Evolutionary conservation across 2,329 filamentous ascomycete species (phyloP), one percentile per base, ranked within the genome.

Genomic region (Colletotrichum orchidophilum): DNA sequence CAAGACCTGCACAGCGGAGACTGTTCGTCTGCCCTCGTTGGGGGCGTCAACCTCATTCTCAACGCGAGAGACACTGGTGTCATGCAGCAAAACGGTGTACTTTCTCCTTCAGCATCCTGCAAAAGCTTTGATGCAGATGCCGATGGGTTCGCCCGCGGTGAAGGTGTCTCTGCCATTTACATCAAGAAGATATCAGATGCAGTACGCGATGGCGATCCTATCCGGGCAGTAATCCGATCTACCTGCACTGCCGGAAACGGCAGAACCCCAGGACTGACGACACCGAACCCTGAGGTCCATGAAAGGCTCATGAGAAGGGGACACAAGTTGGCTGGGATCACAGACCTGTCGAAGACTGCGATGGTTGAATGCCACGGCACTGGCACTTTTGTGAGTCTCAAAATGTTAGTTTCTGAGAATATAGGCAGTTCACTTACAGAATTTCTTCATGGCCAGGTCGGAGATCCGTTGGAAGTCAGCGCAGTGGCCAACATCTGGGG

Each of bases 131-230:
- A 86, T 52, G 77, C 80, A 2, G 75, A 78, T 8, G 87, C 85
- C 0, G 80, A 87, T 63, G 87, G 87, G 0, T 89, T 87, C 66
- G 85, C 80, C 0, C 80, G 86, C 6, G 87, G 84, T 2, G 87
- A 90, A 71, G 87, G 83, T 5, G 75, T 84, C 15, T 82, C 76
- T 2, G 78, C 81, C 7, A 66, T 89, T 6, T 77, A 84, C 6
- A 69, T 90, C 0, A 89, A 89, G 76, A 78, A 75, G 0, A 75
- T 89, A 0, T 77, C 79, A 3, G 81, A 84, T 53, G 87, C 87
- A 0, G 69, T 89, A 5, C 76, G 78, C 3, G 86, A 87, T 58
- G 82, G 83, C 3, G 84, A 88, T 69, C 81, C 82, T 0, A 76
- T 85, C 5, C 76, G 81, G 1, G 80, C 80, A 0, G 77, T 86